These are phyloP conservation scores for Fraxinus americana DNA, from an alignment of 257 asterid species.

Conservation along the genomic window DNA sequence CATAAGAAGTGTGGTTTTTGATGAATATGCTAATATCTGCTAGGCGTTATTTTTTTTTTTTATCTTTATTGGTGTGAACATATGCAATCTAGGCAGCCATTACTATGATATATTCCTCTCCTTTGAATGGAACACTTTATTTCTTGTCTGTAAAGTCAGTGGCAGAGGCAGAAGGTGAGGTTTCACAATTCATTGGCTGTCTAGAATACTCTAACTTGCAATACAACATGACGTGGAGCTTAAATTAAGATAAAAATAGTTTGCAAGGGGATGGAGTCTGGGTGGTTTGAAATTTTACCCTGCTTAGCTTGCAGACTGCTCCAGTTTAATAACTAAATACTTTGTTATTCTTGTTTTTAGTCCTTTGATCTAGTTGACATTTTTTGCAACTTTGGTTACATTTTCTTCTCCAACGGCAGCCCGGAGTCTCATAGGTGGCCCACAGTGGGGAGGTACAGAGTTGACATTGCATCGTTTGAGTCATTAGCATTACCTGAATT, in stretches of 20 bases:
- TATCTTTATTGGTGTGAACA: background rate
- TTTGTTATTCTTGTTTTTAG: background rate
- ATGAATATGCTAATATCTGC: background rate
- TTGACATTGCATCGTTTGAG: slow-evolving; percentile 84
- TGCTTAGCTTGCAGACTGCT: slow-evolving; percentile 8
- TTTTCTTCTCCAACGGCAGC: slow-evolving; percentile 42
- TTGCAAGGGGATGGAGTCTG: background rate
- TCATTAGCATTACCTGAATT: slow-evolving; percentile 81
- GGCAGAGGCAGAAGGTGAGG: background rate
- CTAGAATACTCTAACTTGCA: background rate
- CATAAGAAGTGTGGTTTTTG: background rate
- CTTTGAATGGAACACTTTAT: slow-evolving; percentile 7
- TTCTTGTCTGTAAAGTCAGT: background rate
- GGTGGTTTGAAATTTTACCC: background rate
- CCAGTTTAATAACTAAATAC: background rate
- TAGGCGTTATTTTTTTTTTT: background rate
- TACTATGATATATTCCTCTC: background rate
- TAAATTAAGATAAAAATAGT: background rate
- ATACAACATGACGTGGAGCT: background rate
- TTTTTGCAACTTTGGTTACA: slow-evolving; percentile 21
- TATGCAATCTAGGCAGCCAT: background rate
- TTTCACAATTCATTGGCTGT: background rate
- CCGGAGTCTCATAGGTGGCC: slow-evolving; percentile 81
- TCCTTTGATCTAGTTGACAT: slow-evolving; percentile 14
- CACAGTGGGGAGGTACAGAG: slow-evolving; percentile 79